Evolutionary conservation across 495 filamentous ascomycete species (phyloP).

Genomic region (Talaromyces trachyspermus): DNA sequence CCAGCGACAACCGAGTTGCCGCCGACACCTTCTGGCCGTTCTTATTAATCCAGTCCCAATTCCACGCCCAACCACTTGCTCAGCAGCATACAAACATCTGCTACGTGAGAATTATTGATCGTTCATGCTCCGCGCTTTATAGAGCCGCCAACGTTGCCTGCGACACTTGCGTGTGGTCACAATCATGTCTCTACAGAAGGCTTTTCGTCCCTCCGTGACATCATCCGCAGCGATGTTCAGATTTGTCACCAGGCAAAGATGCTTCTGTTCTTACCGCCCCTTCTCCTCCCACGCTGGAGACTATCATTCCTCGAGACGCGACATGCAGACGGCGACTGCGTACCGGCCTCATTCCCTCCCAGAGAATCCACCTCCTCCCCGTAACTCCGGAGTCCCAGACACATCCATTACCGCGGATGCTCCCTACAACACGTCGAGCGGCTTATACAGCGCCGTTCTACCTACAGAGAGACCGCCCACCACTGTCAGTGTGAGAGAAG

Average conservation of each 20-base stretch:
- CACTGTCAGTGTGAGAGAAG: constrained; percentile 44
- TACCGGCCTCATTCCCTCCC: constrained; percentile 69
- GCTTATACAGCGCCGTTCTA: constrained; percentile 5
- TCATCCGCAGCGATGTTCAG: constrained; percentile 49
- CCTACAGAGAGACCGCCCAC: constrained; percentile 8
- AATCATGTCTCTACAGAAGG: constrained; percentile 31
- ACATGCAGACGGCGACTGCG: constrained; percentile 64
- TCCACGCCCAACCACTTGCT: constrained; percentile 6
- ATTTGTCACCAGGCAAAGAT: constrained; percentile 40
- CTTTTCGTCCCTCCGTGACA: constrained; percentile 38
- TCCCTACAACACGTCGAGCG: constrained; percentile 8
- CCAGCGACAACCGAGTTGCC: constrained; percentile 4
- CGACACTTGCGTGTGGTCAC: constrained; percentile 3
- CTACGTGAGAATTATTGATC: no score
- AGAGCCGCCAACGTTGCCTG: no score
- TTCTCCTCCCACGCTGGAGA: constrained; percentile 57
- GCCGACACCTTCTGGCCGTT: constrained; percentile 8
- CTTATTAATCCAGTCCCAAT: constrained; percentile 2
- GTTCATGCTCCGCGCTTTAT: no score
- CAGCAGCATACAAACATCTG: constrained; percentile 15
- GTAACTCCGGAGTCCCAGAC: constrained; percentile 57
- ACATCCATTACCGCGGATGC: constrained; percentile 21
- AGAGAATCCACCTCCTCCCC: constrained; percentile 57
- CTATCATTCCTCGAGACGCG: constrained; percentile 52
- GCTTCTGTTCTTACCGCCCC: constrained; percentile 48